phyloP scores from a whole-genome alignment of 257 asterid species.

The Eustoma russellianum region DNA sequence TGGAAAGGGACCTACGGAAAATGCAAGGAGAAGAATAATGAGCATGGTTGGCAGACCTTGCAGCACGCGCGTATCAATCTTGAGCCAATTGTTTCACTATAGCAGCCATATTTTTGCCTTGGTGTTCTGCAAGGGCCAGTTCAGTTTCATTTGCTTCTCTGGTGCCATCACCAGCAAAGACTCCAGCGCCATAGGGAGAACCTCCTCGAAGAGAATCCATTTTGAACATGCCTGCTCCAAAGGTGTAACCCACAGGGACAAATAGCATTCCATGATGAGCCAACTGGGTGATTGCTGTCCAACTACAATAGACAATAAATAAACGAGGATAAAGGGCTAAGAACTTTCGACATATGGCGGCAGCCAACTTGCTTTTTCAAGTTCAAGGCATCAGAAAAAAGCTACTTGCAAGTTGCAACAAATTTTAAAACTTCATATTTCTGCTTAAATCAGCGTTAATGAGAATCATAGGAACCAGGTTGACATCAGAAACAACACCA shows the following conservation, averaged over 20 bases:
- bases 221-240: conserved; percentile 79
- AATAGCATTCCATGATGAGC: conserved; percentile 84
- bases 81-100: conserved; percentile 21
- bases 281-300: conserved; percentile 76
- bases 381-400: too few relatives aligned
- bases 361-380: too few relatives aligned
- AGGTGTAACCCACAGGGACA: conserved; percentile 76
- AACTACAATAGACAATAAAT: conserved; percentile 25
- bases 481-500: too few relatives aligned
- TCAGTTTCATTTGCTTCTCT: conserved; percentile 33
- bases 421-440: too few relatives aligned
- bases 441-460: too few relatives aligned
- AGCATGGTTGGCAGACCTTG: background rate
- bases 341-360: too few relatives aligned
- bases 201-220: conserved; percentile 61
- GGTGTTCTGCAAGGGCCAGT: conserved; percentile 38
- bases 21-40: background rate
- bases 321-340: too few relatives aligned
- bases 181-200: conserved; percentile 45
- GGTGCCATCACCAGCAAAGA: conserved; percentile 33
- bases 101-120: conserved; percentile 42
- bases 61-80: conserved; percentile 6
- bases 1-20: too few relatives aligned
- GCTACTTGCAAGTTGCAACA: too few relatives aligned
- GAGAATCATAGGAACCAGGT: too few relatives aligned